Percentiles rank a stretch among this genome's conserved stretches.
Conservation (phyloP, 352 stramenopile species). For the Aphanomyces astaci region DNA sequence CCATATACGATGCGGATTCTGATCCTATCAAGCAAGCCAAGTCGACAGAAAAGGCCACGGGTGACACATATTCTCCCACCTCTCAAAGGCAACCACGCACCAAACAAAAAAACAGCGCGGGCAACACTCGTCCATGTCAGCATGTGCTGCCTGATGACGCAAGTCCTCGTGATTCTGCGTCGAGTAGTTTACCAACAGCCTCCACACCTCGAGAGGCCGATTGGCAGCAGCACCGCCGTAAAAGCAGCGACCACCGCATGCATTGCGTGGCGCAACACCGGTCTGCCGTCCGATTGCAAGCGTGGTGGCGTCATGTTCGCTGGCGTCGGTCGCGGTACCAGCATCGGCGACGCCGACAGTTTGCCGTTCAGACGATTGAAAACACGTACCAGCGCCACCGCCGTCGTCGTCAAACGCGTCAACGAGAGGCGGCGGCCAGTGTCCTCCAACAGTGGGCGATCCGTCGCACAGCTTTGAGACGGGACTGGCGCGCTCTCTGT, state of each 20-base stretch:
- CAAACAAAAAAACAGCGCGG: no score
- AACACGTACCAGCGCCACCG: background rate
- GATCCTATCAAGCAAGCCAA: no score
- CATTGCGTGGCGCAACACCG: conserved; percentile 1
- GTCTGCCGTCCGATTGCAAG: background rate
- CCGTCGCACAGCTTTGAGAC: background rate
- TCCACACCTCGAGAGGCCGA: background rate
- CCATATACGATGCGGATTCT: no score
- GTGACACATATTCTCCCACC: no score
- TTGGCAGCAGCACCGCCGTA: background rate
- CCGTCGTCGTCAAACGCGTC: background rate
- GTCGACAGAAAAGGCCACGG: no score
- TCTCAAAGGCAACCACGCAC: no score
- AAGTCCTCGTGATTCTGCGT: no score
- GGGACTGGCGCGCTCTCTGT: background rate
- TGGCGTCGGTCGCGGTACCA: background rate
- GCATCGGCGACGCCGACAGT: background rate
- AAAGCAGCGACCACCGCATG: background rate
- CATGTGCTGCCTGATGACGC: no score
- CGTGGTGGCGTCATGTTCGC: background rate
- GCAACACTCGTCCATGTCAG: no score
- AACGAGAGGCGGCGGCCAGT: background rate
- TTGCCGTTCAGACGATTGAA: conserved; percentile 3
- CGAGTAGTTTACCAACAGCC: no score
- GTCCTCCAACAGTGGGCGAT: background rate